Conservation (phyloP, 176 grass and related monocot species). For the Phoenix dactylifera region DNA sequence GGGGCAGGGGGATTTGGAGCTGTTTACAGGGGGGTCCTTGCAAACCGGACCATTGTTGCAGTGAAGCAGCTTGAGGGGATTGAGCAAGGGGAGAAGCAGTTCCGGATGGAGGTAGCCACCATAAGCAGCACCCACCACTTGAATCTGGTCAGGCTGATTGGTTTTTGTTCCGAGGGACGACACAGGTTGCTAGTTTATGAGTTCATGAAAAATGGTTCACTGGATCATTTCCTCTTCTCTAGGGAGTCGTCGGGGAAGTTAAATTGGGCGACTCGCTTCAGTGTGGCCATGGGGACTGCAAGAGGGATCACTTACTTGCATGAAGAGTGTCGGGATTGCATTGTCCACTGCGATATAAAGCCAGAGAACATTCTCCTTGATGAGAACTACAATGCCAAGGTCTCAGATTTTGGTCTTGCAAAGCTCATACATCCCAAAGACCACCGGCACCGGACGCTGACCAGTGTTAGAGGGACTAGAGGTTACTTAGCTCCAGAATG, state of each 20-base stretch:
- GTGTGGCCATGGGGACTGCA: slow-evolving; percentile 69
- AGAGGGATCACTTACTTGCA: slow-evolving; percentile 89
- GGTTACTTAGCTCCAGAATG: slow-evolving; percentile 90
- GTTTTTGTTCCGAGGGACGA: slow-evolving; percentile 94
- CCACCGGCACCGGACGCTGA: slow-evolving; percentile 76
- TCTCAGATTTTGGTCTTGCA: slow-evolving; percentile 91
- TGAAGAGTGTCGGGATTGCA: slow-evolving; percentile 98
- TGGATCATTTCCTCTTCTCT: slow-evolving; percentile 71
- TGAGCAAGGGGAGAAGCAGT: slow-evolving; percentile 99
- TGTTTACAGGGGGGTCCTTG: slow-evolving; percentile 73
- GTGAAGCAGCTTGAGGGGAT: slow-evolving; percentile 97
- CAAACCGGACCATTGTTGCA: slow-evolving; percentile 64
- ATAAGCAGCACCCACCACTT: slow-evolving; percentile 99
- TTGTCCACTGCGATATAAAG: slow-evolving; percentile 97
- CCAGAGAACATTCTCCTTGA: slow-evolving; percentile 96
- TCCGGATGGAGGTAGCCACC: slow-evolving; percentile 97
- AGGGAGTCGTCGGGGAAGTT: slow-evolving; percentile 25
- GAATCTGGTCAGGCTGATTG: slow-evolving; percentile 84
- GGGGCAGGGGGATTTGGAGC: slow-evolving; percentile 79
- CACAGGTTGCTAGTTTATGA: slow-evolving; percentile 86
- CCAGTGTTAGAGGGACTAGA: slow-evolving; percentile 72
- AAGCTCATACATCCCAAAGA: slow-evolving; percentile 86
- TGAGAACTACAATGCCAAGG: slow-evolving; percentile 79
- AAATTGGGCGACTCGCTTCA: slow-evolving; percentile 56
- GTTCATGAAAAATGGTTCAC: slow-evolving; percentile 97